phyloP scores from a whole-genome alignment of 2,329 filamentous ascomycete genomes.

The Xylaria polymorpha region DNA sequence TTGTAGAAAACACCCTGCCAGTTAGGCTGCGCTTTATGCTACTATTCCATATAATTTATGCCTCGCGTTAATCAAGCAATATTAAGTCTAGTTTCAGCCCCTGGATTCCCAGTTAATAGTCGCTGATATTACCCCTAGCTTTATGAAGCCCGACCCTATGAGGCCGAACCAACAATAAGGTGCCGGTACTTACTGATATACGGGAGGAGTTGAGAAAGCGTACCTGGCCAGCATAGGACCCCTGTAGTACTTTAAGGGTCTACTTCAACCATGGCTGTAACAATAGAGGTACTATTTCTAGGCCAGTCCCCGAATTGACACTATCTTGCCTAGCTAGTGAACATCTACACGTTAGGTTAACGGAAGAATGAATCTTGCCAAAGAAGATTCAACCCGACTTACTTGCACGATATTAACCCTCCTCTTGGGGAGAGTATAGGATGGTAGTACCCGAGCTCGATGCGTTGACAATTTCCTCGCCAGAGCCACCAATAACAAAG shows the following conservation, averaged over 20 bases:
- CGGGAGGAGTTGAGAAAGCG: neutral
- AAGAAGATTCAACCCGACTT: neutral
- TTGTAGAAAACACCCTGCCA: neutral
- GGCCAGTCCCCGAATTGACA: neutral
- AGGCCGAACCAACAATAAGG: no score
- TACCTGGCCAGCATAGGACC: no score
- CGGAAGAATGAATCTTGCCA: neutral
- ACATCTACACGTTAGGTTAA: neutral
- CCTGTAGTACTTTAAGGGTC: neutral
- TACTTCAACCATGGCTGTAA: neutral
- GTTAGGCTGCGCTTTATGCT: neutral
- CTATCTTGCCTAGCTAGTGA: neutral
- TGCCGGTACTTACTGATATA: neutral
- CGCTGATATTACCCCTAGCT: neutral
- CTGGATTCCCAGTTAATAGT: neutral
- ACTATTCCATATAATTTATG: neutral
- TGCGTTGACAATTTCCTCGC: no score
- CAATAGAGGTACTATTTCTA: no score
- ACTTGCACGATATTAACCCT: neutral
- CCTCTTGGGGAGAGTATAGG: no score
- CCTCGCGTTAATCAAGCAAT: neutral
- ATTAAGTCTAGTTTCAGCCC: neutral
- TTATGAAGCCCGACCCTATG: neutral
- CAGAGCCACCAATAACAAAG: no score
- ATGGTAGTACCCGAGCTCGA: no score